Percentiles rank a stretch among this genome's conserved stretches.
Evolutionary conservation across 148 eudicot genomes (phyloP).

Genomic region (Vaccinium vitisidaea): DNA sequence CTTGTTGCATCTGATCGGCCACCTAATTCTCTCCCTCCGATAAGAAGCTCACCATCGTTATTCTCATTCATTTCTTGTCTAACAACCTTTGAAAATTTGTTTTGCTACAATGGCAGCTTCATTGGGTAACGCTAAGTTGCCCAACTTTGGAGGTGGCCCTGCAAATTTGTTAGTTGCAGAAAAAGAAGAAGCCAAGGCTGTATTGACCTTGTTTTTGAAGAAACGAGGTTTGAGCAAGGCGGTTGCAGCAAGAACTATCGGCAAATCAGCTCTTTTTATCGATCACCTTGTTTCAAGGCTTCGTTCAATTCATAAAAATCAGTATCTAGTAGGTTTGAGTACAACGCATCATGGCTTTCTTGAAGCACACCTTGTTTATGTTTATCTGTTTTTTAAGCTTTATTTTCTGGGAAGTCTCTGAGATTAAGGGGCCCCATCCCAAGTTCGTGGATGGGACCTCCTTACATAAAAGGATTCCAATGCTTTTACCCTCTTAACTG

Average conservation of each 20-base stretch:
- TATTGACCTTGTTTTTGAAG: slow-evolving; percentile 69
- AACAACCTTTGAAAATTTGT: not conserved
- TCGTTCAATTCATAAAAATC: slow-evolving; percentile 69
- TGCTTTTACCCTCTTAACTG: not conserved
- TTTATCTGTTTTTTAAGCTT: not conserved
- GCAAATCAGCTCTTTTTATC: slow-evolving; percentile 71
- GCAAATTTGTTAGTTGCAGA: slow-evolving; percentile 70
- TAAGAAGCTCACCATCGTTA: not conserved
- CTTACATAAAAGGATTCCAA: slow-evolving; percentile 2
- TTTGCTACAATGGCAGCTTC: slow-evolving; percentile 32
- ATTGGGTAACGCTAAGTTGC: slow-evolving; percentile 39
- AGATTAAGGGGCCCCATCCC: not conserved
- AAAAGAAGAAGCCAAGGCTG: slow-evolving; percentile 93
- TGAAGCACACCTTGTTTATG: not conserved
- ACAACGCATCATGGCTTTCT: slow-evolving; percentile 11
- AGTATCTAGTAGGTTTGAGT: slow-evolving; percentile 84
- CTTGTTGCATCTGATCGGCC: not conserved
- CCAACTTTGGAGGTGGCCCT: slow-evolving; percentile 47
- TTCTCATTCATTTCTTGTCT: not conserved
- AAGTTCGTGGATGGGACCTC: not conserved
- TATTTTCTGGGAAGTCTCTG: not conserved
- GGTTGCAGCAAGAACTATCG: slow-evolving; percentile 63
- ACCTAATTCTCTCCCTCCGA: not conserved
- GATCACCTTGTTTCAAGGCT: slow-evolving; percentile 81
- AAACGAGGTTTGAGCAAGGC: slow-evolving; percentile 69